Evolutionary conservation across 805 yeast genomes (phyloP), one percentile per base, ranked within the genome.

Genomic region (Schizosaccharomyces cryophilus): DNA sequence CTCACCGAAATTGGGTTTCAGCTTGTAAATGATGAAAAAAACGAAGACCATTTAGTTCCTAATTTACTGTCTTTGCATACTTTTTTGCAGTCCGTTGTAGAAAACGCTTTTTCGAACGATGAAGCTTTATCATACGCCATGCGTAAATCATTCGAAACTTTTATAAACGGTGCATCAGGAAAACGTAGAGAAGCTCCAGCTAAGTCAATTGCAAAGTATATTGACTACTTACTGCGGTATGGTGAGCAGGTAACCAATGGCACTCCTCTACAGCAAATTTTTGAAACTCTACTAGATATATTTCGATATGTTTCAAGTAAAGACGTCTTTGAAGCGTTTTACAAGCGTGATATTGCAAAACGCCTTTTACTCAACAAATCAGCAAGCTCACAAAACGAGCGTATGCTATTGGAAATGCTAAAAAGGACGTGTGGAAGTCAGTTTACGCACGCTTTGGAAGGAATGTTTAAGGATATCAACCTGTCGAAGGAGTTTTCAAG

Each of bases 321-420:
- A 67, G 96, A 88, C 71, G 73, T 85, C 30, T 89, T 88, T 72
- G 95, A 87, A 68, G 83, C 80, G 54, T 82, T 84, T 63, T 88
- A 87, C 70, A 87, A 87, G 66, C 85, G 82, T 61, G 95, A 86
- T 71, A 74, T 89, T 62, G 95, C 95, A 0, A 87, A 84, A 69
- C 75, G 96, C 63, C 75, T 88, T 54, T 68, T 83, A 76, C 80
- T 62, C 74, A 75, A 64, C 67, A 70, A 73, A 70, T 65, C 69
- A 15, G 66, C 76, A 59, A 73, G 79, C 1, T 72, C 75, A 58
- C 90, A 86, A 63, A 71, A 84, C 3, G 96, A 88, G 69, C 81
- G 82, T 67, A 72, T 74, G 31, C 74, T 87, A 69, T 80, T 88
- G 24, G 74, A 81, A 1, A 80, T 80, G 66, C 72, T 88, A 47